Evolutionary conservation across 208 protist genomes (phyloP), one percentile per base, ranked within the genome.

Genomic region (Leishmania turanica): DNA sequence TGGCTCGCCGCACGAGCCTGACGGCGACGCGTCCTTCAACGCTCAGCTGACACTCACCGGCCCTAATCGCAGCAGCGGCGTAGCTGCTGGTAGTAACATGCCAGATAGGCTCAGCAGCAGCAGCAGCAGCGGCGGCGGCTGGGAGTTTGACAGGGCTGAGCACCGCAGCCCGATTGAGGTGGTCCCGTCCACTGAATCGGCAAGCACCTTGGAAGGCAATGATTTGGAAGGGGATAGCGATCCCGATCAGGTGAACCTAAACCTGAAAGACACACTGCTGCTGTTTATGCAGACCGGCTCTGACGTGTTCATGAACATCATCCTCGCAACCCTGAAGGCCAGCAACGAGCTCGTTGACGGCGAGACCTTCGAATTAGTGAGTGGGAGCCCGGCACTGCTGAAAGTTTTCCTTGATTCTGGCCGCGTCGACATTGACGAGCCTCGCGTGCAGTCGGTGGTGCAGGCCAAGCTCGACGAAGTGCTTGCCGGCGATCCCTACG

Each of bases 301-400:
- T 45, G 89, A 94, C 40, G 84, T 95, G 17, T 95, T 93, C 77
- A 88, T 94, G 83, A 93, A 95, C 80, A 95, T 97, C 65, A 96
- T 97, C 65, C 86, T 95, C 56, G 94, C 91, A n/a, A 91, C 94
- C 11, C 85, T 97, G 31, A 89, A 92, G 79, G 84, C 85, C 65
- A 89, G 85, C 47, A 86, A 87, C 21, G 84, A 90, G 74, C 70
- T 77, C 7, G 87, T 97, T 5, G 86, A 91, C 58, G 89, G 92
- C 11, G 90, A 92, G 40, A 80, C 91, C 27, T 87, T 97, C 34
- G 80, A 87, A 51, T 87, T 89, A 3, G 92, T 92, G 7, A 85
- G 79, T 56, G 89, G 87, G 3, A 91, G 86, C 79, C 87, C 87
- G 5, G 79, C 88, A 9, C 85, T 97, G 37, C 90, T 96, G 42